Evolutionary conservation across 2,329 filamentous ascomycete genomes (phyloP).

Genomic region (Immersiporthe knoxdaviesiana): DNA sequence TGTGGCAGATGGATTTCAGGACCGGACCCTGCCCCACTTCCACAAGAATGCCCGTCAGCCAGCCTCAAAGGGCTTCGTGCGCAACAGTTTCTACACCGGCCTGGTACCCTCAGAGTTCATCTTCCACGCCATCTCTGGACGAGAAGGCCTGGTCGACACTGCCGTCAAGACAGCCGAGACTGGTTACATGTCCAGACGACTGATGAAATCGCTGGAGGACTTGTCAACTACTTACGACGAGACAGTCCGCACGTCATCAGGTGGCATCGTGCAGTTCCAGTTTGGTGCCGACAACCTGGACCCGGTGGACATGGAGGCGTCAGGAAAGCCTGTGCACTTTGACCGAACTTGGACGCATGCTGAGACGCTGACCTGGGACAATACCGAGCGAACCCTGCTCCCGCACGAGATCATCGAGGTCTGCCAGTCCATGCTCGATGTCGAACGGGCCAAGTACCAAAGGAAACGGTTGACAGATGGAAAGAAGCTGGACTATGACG

Average conservation of each 20-base stretch:
- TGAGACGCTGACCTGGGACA: slow-evolving; percentile 77
- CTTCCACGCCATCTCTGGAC: slow-evolving; percentile 97
- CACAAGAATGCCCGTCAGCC: slow-evolving; percentile 89
- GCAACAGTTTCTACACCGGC: slow-evolving; percentile 96
- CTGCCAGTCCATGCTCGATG: slow-evolving; percentile 68
- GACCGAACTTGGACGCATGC: slow-evolving; percentile 86
- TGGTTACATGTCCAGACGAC: slow-evolving; percentile 95
- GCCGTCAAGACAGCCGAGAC: slow-evolving; percentile 99
- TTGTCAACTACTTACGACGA: slow-evolving; percentile 91
- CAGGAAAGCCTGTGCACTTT: slow-evolving; percentile 89
- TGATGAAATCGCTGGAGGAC: slow-evolving; percentile 98
- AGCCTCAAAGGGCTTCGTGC: slow-evolving; percentile 95
- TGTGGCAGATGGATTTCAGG: slow-evolving; percentile 95
- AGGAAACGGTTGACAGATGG: slow-evolving; percentile 64
- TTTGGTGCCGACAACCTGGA: slow-evolving; percentile 96
- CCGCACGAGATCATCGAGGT: slow-evolving; percentile 73
- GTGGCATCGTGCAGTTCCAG: slow-evolving; percentile 92
- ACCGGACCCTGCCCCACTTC: slow-evolving; percentile 92
- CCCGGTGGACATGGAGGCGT: slow-evolving; percentile 96
- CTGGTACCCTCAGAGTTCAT: slow-evolving; percentile 90
- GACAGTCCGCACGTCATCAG: slow-evolving; percentile 88
- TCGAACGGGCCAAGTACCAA: slow-evolving; percentile 67
- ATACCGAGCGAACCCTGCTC: slow-evolving; percentile 71
- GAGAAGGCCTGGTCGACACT: slow-evolving; percentile 98
- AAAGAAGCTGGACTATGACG: slow-evolving; percentile 68